Evolutionary conservation across 441 rosid species (phyloP), one percentile per base, ranked within the genome.

Genomic region (Populus hybrid): DNA sequence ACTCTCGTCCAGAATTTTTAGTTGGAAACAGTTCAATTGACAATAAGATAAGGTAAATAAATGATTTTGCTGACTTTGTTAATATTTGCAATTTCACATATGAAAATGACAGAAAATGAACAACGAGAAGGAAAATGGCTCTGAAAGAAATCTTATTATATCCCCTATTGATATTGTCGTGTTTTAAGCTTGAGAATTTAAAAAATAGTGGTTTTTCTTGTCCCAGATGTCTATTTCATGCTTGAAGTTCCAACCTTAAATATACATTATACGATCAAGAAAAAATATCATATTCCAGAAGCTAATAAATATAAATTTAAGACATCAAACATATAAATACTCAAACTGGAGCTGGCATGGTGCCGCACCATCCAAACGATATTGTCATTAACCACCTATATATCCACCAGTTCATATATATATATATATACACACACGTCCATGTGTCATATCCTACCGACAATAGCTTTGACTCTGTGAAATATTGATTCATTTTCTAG

Each of bases 381-480:
- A 71, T 61, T 66, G 71, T 79, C 75, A 12, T n/a, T 78, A 40
- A 57, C 38, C 74, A 71, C 75, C 70, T 24, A 24, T 24, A 24
- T 35, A 70, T 20, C 61, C 5, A 14, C 57, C 57, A 14, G 57
- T 50, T 50, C 57, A 50, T 50, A 50, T 14, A 46, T 46, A 42
- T 42, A 42, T 1, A 46, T 42, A 42, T 4, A 12, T 18, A 32
- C 1, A 1, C 1, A 24, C 11, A 5, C 38, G 21, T 23, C 42
- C 35, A 61, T 61, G 63, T 40, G 53, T 69, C 63, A 69, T 79
- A 73, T 69, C 77, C 80, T 50, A 77, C 84, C 77, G 77, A 73
- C 80, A 28, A 42, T 69, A 69, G 76, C 40, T 76, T 80, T 76
- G 77, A 85, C 80, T 59, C 9, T 42, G 46, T 38, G 57, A 50